Base-by-base conservation (phyloP, 176 grass and related monocot species). In the Bolboschoenus planiculmis region DNA sequence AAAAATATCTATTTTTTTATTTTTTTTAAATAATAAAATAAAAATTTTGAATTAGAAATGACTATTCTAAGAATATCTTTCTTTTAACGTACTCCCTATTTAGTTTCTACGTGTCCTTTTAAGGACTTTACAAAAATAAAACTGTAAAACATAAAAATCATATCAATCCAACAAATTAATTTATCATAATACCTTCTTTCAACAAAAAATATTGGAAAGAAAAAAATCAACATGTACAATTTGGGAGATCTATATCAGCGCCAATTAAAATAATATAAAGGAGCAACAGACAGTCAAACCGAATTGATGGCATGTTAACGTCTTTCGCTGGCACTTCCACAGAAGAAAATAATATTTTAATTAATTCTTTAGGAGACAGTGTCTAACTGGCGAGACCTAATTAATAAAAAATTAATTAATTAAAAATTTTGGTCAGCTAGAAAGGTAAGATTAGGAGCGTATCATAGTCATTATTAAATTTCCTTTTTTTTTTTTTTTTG, bases 401-500 rank as follows among this genome's bases (percentile, higher is more conserved):
- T 66, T 65, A 46, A 82, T 48, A 59, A 79, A 39, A 10, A 29
- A 26, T 56, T 56, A 26, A 30, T 31, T 27, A 27, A 27, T 31
- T 14, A 58, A 31, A 50, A 48, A 40, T 34, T 35, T 40, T 6
- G 80, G 80, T 82, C 57, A 82, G 57, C 79, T 65, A 46, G 37
- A 82, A 66, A 82, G 80, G 39, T 58, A 63, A 61, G 33, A 82
- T 82, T 61, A 30, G 57, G 80, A 46, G 80, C 58, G 39, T 82
- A 82, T 46, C 36, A 62, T 40, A 5, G 15, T 42, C 35, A 62
- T 60, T 10, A 14, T 60, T 59, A 2, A 80, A 23, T 42, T 60
- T 36, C 44, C 4, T 39, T 61, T 59, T 59, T 10, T 11, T 80
- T 7, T 37, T 36, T 58, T 60, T 10, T 42, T 80, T 3, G 6